Evolutionary conservation across 164 flowering plant genomes (phyloP).

Genomic region (Amborella trichopoda): DNA sequence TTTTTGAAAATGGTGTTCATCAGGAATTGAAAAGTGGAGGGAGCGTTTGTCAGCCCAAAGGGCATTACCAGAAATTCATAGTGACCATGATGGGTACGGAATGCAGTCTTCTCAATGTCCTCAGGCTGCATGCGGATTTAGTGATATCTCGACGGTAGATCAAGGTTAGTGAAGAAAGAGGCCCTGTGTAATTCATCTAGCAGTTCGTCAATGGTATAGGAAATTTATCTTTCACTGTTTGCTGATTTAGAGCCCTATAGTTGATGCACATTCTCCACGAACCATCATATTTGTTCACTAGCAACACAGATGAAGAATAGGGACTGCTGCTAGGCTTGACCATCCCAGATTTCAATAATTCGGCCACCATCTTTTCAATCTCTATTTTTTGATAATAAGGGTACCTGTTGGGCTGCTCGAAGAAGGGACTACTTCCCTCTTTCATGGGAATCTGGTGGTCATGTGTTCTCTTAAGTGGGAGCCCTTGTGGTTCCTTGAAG

Average conservation of each 20-base stretch:
- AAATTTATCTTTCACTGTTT: not conserved
- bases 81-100: slow-evolving; percentile 1
- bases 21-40: slow-evolving; percentile 2
- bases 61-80: slow-evolving; percentile 6
- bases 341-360: not conserved
- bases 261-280: not conserved
- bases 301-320: not conserved
- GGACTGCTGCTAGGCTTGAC: not conserved
- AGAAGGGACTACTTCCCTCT: too few relatives aligned
- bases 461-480: not conserved
- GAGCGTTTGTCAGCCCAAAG: slow-evolving; percentile 3
- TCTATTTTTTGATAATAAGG: not conserved
- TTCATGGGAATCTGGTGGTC: not conserved
- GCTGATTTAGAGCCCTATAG: not conserved
- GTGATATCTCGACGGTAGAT: slow-evolving; percentile 4
- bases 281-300: not conserved
- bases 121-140: too few relatives aligned
- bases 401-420: not conserved
- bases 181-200: slow-evolving; percentile 6
- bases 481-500: not conserved
- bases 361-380: not conserved
- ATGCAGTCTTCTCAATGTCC: slow-evolving; percentile 2
- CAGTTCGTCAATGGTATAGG: slow-evolving; percentile 9
- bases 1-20: slow-evolving; percentile 2
- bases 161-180: not conserved